Evolutionary conservation across 1,284 basidiomycete species (phyloP), one percentile per base, ranked within the genome.

Genomic region (Ganoderma sp.): DNA sequence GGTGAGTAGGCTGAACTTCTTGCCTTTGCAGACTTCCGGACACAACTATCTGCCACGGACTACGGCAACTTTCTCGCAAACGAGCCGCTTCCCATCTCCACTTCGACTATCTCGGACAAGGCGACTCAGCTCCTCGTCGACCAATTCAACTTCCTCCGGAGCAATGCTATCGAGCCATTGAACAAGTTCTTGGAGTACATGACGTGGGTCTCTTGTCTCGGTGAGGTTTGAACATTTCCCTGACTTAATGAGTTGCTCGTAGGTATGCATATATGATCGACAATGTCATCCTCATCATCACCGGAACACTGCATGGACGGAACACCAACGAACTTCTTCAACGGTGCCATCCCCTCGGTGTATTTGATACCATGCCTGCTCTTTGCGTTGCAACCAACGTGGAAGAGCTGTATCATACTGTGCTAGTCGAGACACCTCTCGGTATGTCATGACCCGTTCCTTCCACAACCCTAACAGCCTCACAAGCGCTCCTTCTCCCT

Each of bases 221-320:
- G 14, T 43, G 9, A 43, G 39, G 19, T 8, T 28, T 3, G 12
- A 0, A 22, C 14, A 42, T 22, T 6, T 15, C 14, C 14, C 25
- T 43, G 14, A 60, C 22, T 25, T 43, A 14, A 25, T 25, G 14
- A 0, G n/a, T 25, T 17, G 39, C 37, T 60, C 25, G 58, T 78
- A 96, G 95, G 57, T 98, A 98, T 79, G 95, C 91, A 37, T 99
- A 99, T 83, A 99, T 99, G 98, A 99, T 99, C 77, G 98, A 99
- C 88, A 99, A 99, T 79, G 95, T 99, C 77, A 93, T 99, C 71
- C 87, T 99, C 63, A 88, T 99, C 76, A 99, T 99, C 72, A 98
- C 98, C 22, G 98, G 98, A 45, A 99, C 97, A 1, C 83, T 99
- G 50, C 97, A 99, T 78, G 97, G 98, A 80, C 87, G 98, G 71